These are phyloP conservation scores for Fraxinus americana DNA, from an alignment of 257 asterid species.

Conservation along the genomic window DNA sequence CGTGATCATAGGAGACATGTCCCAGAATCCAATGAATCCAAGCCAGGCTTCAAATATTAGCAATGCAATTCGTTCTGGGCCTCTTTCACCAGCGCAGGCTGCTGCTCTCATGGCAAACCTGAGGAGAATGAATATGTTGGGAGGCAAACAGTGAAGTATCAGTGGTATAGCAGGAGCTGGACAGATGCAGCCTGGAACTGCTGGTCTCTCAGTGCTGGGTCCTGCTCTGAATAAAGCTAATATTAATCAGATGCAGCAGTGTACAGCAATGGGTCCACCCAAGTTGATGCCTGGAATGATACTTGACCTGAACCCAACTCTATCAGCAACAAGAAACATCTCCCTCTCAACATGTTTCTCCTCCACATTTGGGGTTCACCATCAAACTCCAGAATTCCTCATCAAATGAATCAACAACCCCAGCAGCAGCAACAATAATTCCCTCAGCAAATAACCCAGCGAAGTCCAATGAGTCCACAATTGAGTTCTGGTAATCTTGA, in stretches of 20 bases:
- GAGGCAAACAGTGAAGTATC: conserved; percentile 48
- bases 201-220: conserved; percentile 66
- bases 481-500: conserved; percentile 67
- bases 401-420: conserved; percentile 38
- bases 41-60: conserved; percentile 56
- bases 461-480: no score
- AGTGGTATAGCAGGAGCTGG: conserved; percentile 69
- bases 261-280: conserved; percentile 86
- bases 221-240: conserved; percentile 65
- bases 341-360: conserved; percentile 1
- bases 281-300: conserved; percentile 67
- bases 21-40: conserved; percentile 60
- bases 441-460: no score
- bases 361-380: conserved; percentile 85
- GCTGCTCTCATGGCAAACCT: conserved; percentile 44
- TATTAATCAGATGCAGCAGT: conserved; percentile 63
- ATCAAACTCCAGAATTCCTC: conserved; percentile 62
- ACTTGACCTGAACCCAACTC: conserved; percentile 57
- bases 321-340: conserved; percentile 25
- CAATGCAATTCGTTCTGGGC: conserved; percentile 56
- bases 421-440: no score
- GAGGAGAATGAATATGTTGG: conserved; percentile 55
- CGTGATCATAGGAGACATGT: conserved; percentile 65
- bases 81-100: conserved; percentile 52
- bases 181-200: conserved; percentile 65